Evolutionary conservation across 805 yeast genomes (phyloP).

Genomic region (Lipomyces spencermartinsiae): DNA sequence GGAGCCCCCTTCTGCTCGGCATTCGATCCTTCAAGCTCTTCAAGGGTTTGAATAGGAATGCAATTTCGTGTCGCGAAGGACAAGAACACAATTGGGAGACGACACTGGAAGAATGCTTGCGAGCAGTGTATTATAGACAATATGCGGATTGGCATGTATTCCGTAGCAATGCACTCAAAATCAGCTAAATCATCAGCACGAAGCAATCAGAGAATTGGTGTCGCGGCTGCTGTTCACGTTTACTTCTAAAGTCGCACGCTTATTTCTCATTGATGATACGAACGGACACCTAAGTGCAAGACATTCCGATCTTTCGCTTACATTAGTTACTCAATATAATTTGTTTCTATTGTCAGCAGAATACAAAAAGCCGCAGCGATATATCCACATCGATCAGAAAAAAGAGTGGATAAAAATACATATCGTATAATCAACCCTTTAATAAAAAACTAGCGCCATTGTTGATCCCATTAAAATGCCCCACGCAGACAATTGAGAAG

Average conservation of each 20-base stretch:
- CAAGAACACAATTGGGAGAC: no score
- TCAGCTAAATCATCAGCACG: neutral
- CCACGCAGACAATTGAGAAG: neutral
- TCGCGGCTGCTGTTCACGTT: neutral
- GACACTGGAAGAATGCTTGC: no score
- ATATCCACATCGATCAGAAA: conserved; percentile 1
- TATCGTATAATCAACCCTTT: neutral
- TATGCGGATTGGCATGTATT: no score
- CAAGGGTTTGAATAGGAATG: no score
- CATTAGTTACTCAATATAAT: neutral
- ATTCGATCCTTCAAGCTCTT: no score
- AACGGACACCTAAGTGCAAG: neutral
- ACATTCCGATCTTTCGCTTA: neutral
- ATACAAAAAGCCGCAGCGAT: neutral
- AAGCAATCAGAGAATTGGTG: neutral
- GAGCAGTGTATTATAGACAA: no score
- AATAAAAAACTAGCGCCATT: neutral
- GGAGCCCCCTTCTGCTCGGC: no score
- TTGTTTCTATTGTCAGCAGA: neutral
- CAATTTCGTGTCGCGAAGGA: no score
- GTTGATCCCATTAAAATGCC: neutral
- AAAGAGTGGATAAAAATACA: neutral
- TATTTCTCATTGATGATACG: neutral
- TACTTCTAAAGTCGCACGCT: neutral
- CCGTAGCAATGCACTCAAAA: no score